Conservation (phyloP, 257 asterid genomes). For the Solanum paucissectum region DNA sequence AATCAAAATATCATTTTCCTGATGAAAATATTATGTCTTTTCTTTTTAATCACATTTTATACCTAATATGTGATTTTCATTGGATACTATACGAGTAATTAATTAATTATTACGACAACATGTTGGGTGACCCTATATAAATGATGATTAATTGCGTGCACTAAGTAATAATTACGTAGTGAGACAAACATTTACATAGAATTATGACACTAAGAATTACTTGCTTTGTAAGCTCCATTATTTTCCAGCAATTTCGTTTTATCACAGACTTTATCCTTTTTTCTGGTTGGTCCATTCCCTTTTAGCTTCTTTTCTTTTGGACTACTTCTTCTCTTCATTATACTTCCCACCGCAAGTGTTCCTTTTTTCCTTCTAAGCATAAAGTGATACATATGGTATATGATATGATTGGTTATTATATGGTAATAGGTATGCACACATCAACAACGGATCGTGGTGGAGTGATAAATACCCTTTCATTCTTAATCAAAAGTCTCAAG, state of each 20-base stretch:
- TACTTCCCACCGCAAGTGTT: neutral
- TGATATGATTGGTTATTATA: neutral
- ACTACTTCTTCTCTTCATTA: constrained; percentile 11
- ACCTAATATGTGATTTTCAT: neutral
- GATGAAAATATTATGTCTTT: too few species aligned
- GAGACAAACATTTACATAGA: neutral
- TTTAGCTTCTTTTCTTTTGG: constrained; percentile 14
- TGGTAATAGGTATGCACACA: neutral
- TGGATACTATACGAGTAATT: neutral
- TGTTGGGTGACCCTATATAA: neutral
- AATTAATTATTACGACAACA: neutral
- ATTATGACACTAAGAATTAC: neutral
- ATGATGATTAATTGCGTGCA: neutral
- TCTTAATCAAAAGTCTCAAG: too few species aligned
- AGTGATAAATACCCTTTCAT: neutral
- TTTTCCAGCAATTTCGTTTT: neutral
- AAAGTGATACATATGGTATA: neutral
- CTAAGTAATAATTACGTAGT: neutral
- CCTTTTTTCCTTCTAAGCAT: neutral
- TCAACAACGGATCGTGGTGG: too few species aligned
- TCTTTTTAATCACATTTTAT: too few species aligned
- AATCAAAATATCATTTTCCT: neutral
- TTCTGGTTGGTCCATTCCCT: neutral
- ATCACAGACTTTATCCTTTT: neutral
- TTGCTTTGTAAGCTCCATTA: constrained; percentile 3